These are phyloP conservation scores for Endocladia muricata DNA, from an alignment of 31 red algal species.

Conservation along the genomic window DNA sequence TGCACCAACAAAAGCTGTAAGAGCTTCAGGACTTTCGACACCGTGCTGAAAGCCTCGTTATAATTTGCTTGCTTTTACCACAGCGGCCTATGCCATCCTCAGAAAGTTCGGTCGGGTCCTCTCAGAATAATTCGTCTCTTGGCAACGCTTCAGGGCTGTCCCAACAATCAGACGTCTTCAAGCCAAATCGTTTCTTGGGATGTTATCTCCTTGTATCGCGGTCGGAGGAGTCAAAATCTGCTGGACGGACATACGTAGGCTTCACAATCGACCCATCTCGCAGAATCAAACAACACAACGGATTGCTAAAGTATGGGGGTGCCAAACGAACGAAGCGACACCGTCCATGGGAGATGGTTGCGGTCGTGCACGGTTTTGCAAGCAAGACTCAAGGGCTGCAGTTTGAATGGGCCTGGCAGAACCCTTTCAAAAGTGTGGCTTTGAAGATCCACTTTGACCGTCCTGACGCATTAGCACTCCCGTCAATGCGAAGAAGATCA, in stretches of 20 bases:
- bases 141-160: too few species aligned
- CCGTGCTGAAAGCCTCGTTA: too few species aligned
- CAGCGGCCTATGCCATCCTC: too few species aligned
- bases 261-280: conserved; percentile 88
- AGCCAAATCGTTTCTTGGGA: conserved; percentile 20
- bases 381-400: conserved; percentile 72
- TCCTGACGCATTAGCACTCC: conserved; percentile 26
- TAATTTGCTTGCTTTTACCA: too few species aligned
- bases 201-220: conserved; percentile 65
- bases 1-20: too few species aligned
- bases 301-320: conserved; percentile 57
- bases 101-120: too few species aligned
- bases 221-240: conserved; percentile 9
- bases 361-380: conserved; percentile 81
- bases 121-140: too few species aligned
- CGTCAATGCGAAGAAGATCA: conserved; percentile 3
- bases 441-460: conserved; percentile 23
- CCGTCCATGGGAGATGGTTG: conserved; percentile 84
- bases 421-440: conserved; percentile 58
- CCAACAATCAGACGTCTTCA: not conserved
- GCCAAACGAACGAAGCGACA: conserved; percentile 68
- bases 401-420: conserved; percentile 99
- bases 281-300: conserved; percentile 89
- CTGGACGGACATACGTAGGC: conserved; percentile 87
- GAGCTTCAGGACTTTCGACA: too few species aligned